Base-by-base conservation (phyloP, 2,329 filamentous ascomycete species). In the Alternaria consortialis region DNA sequence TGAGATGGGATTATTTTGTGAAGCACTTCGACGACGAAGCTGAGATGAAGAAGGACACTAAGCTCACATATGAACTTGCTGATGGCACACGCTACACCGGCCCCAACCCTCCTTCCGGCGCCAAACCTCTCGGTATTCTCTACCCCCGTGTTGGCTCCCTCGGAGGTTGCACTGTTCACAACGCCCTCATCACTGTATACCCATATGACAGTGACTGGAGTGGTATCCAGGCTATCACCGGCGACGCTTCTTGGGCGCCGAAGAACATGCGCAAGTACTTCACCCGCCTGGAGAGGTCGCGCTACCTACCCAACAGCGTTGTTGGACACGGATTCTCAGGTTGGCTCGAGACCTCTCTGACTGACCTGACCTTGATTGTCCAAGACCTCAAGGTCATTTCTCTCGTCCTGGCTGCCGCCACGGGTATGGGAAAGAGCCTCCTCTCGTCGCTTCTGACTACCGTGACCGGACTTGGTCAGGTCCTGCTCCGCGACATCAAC, bases 1-100 rank as follows among this genome's bases (percentile, higher is more conserved):
- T 86, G 68, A 77, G 81, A 44, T 90, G 87, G 87, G 84, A 88
- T 67, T 89, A 84, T 74, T 90, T 85, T 60, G 84, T 88, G 8
- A 83, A 83, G 36, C 87, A 89, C 69, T 89, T 87, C 68, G 78
- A 80, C 4, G 81, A 88, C 58, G 74, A 84, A 31, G 74, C 76
- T 20, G 80, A 82, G 27, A 82, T 86, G 63, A 78, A 80, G 27
- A 79, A 80, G 60, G 84, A 89, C 69, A 83, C 79, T 59, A 88
- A 89, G 78, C 82, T 85, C 57, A 84, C 84, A 1, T 88, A 66
- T 29, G 44, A 63, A 36, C 44, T 69, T n/a, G 31, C 63, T 13
- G 55, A 70, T 47, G 68, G 71, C n/a, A 53, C 62, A 37, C 63
- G 65, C 27, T 88, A 88, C 68, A 84, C 82, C 15, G 86, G 87